phyloP scores from a whole-genome alignment of 2,329 filamentous ascomycete species.

The Neonectria magnoliae region DNA sequence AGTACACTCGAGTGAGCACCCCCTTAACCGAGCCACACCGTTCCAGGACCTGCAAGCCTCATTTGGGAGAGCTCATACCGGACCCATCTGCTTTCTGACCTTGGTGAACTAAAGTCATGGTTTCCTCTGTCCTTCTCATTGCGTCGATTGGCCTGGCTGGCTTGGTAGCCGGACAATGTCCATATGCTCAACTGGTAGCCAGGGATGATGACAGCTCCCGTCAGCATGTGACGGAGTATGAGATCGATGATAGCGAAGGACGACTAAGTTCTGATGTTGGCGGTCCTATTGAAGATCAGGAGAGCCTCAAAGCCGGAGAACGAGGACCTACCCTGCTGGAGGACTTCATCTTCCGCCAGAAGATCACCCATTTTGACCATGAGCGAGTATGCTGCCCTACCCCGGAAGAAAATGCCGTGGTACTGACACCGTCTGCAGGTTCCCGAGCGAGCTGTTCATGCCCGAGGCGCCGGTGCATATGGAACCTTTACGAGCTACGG shows the following conservation, averaged over 20 bases:
- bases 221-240: constrained; percentile 47
- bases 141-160: constrained; percentile 41
- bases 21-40: background rate
- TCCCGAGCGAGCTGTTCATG: constrained; percentile 74
- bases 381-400: constrained; percentile 63
- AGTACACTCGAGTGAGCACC: constrained; percentile 13
- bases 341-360: constrained; percentile 78
- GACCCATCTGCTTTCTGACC: background rate
- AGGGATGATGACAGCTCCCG: constrained; percentile 45
- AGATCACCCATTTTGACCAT: constrained; percentile 76
- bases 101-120: constrained; percentile 35
- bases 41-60: background rate
- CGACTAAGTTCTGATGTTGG: constrained; percentile 75
- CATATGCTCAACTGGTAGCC: constrained; percentile 45
- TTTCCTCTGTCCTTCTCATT: constrained; percentile 35
- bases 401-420: background rate
- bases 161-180: constrained; percentile 46
- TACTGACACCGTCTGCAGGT: constrained; percentile 46
- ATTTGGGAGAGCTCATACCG: background rate
- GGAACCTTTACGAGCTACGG: constrained; percentile 75
- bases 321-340: constrained; percentile 75
- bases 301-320: constrained; percentile 72
- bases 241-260: constrained; percentile 63
- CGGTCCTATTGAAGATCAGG: constrained; percentile 73
- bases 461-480: constrained; percentile 74